These are phyloP conservation scores for Populus alba DNA, from an alignment of 345 rosid genomes.

Conservation along the genomic window DNA sequence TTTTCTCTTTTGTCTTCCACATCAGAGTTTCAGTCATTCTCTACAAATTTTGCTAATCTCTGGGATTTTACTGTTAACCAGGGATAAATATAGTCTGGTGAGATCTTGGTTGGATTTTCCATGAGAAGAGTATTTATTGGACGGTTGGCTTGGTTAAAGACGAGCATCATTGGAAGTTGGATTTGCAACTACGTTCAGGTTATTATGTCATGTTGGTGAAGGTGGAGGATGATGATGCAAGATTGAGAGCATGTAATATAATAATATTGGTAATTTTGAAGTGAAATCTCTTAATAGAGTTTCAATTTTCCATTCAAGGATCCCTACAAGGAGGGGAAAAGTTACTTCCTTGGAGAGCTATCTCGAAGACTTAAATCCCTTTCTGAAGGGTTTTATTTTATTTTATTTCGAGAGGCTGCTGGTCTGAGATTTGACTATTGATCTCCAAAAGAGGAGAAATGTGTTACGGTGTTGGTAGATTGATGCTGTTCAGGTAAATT, in stretches of 20 bases:
- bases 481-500: too few species aligned
- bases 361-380: too few species aligned
- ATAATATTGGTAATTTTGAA: background rate
- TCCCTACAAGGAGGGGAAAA: background rate
- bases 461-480: too few species aligned
- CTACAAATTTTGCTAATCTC: background rate
- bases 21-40: background rate
- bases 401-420: background rate
- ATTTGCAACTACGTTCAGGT: background rate
- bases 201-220: background rate
- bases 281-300: background rate
- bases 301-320: background rate
- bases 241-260: background rate
- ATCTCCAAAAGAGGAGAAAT: too few species aligned
- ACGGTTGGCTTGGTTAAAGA: background rate
- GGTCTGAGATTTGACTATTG: too few species aligned
- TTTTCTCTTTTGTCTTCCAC: background rate
- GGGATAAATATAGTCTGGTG: background rate
- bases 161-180: background rate
- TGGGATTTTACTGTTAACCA: background rate
- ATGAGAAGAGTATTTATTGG: background rate
- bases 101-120: background rate
- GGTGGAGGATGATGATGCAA: background rate
- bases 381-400: background rate
- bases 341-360: background rate